Evolutionary conservation across 2,329 filamentous ascomycete genomes (phyloP), one percentile per base, ranked within the genome.

Genomic region (Colletotrichum cuscutae): DNA sequence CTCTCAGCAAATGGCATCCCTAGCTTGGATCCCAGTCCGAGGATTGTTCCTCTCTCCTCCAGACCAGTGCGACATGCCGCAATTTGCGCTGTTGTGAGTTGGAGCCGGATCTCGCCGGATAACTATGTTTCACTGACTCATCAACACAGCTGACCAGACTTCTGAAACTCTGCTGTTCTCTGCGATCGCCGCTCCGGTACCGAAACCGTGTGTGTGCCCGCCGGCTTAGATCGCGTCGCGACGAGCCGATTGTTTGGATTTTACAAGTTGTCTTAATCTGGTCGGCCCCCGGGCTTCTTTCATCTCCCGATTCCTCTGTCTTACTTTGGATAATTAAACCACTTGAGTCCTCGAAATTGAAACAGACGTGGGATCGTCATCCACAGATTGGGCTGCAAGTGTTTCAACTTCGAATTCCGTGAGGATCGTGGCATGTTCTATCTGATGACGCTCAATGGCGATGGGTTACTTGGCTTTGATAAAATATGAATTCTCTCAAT

Each of bases 171-270:
- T 72, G 60, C 66, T 37, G 32, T 37, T 62, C 4, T 13, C n/a
- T 35, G 28, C 26, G 22, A 22, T 42, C 46, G 66, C 71, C 60
- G 71, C 37, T 71, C 11, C 56, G 60, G 71, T 46, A 8, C 67
- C 71, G 60, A 65, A 28, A 49, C 8, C 46, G 9, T n/a, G 9
- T 28, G 15, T 13, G 46, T 24, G 13, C 37, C 19, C 13, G 37
- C 54, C 66, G 66, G 60, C 32, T 32, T 35, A 37, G n/a, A 65
- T 72, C 66, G 70, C 70, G 66, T 72, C 60, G 60, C 70, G 66
- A 72, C 53, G 24, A 22, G 53, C n/a, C 35, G 53, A 42, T 49
- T 49, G 42, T n/a, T 49, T 49, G 19, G 42, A 19, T 9, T 46
- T n/a, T 32, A 35, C 3, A 15, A 9, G 19, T n/a, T 19, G 6